phyloP scores from a whole-genome alignment of 83 land plant species.

The Thuja plicata region DNA sequence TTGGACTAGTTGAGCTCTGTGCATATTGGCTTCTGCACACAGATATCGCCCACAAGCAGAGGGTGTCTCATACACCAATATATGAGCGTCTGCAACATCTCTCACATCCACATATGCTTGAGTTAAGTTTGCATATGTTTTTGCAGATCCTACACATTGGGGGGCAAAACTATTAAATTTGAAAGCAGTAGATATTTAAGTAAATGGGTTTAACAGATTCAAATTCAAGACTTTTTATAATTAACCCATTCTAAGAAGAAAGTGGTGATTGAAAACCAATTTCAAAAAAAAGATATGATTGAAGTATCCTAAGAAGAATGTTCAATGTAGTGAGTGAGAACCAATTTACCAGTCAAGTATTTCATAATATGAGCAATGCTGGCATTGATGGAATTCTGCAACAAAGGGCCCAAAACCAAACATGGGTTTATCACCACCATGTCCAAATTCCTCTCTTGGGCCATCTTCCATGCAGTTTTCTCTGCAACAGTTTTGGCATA shows the following conservation, averaged over 20 bases:
- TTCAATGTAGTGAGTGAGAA: not conserved
- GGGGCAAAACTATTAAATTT: too few relatives aligned
- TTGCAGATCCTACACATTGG: conserved; percentile 22
- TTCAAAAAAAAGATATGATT: too few relatives aligned
- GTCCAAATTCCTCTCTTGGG: conserved; percentile 26
- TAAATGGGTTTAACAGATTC: too few relatives aligned
- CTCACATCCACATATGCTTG: conserved; percentile 42
- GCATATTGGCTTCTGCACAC: conserved; percentile 36
- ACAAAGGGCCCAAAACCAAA: conserved; percentile 42
- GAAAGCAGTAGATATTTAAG: too few relatives aligned
- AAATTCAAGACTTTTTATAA: too few relatives aligned
- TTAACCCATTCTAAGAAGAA: too few relatives aligned
- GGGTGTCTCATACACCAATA: conserved; percentile 33
- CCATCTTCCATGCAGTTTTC: conserved; percentile 39
- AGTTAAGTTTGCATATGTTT: conserved; percentile 26
- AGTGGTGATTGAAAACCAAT: too few relatives aligned
- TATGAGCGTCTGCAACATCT: conserved; percentile 42
- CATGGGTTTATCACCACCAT: conserved; percentile 42
- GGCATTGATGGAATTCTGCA: conserved; percentile 40
- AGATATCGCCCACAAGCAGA: conserved; percentile 36
- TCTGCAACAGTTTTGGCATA: conserved; percentile 49
- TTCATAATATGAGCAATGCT: conserved; percentile 47
- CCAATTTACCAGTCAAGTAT: conserved; percentile 35
- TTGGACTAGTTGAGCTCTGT: conserved; percentile 25
- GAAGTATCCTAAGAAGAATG: too few relatives aligned